phyloP scores from a whole-genome alignment of 164 flowering plant genomes.

The Nelumbo lutea region DNA sequence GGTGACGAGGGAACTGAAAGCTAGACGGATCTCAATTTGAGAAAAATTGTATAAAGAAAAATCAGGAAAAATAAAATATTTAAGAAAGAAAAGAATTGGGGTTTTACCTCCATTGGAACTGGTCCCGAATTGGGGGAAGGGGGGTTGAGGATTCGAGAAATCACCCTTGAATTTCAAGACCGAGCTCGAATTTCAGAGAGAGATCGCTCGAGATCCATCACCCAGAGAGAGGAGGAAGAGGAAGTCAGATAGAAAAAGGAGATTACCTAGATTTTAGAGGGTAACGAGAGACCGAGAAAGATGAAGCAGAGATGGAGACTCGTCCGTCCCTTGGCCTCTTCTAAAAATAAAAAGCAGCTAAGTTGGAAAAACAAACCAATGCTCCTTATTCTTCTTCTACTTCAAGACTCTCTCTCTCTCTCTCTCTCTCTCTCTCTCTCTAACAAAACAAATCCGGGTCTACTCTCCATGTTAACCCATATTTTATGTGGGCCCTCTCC shows the following conservation, averaged over 20 bases:
- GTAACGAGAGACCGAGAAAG: background rate
- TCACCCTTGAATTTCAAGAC: conserved; percentile 6
- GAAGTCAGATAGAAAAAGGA: conserved; percentile 1
- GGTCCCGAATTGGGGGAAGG: conserved; percentile 1
- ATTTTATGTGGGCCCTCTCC: too few relatives aligned
- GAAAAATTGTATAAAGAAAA: background rate
- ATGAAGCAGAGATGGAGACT: conserved; percentile 4
- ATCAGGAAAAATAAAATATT: background rate
- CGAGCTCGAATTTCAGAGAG: conserved; percentile 9
- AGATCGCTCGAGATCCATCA: conserved; percentile 6
- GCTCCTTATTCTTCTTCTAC: too few relatives aligned
- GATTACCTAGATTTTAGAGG: conserved; percentile 10
- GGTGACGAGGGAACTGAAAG: background rate
- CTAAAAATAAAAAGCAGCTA: too few relatives aligned
- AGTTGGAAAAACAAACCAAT: too few relatives aligned
- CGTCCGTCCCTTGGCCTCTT: background rate
- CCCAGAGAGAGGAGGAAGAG: background rate
- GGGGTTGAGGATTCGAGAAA: conserved; percentile 9
- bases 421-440: too few relatives aligned
- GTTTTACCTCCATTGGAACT: conserved; percentile 12
- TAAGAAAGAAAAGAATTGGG: background rate
- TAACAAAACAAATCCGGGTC: too few relatives aligned
- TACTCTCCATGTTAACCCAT: too few relatives aligned
- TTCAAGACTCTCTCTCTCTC: too few relatives aligned
- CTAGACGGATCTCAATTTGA: background rate